Percentiles rank a stretch among this genome's conserved stretches.
phyloP scores from a whole-genome alignment of 305 asterid species.

The Fraxinus dipetala region DNA sequence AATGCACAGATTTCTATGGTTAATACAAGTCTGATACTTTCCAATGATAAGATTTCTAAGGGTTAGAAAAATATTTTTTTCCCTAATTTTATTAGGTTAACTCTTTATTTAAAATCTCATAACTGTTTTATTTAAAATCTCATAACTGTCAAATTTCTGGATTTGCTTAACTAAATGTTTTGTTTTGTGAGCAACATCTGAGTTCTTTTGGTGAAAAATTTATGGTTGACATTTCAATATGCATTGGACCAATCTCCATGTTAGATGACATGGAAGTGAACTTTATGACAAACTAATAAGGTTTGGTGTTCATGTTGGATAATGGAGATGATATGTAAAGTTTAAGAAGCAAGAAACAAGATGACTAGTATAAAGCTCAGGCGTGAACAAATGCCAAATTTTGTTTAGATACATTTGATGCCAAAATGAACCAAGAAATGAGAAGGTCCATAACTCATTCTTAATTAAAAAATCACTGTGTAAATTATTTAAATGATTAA shows the following conservation, averaged over 20 bases:
- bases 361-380: neutral
- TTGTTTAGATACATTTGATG: conserved; percentile 9
- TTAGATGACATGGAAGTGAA: neutral
- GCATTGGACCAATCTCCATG: neutral
- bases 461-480: neutral
- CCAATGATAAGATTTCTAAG: conserved; percentile 31
- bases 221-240: conserved; percentile 3
- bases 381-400: neutral
- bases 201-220: neutral
- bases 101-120: conserved; percentile 15
- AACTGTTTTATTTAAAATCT: conserved; percentile 10
- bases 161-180: neutral
- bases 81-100: conserved; percentile 11
- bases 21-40: conserved; percentile 24
- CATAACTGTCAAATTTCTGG: conserved; percentile 1
- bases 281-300: neutral
- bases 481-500: neutral
- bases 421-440: neutral
- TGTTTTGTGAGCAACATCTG: neutral
- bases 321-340: neutral
- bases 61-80: conserved; percentile 29
- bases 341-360: conserved; percentile 3
- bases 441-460: neutral
- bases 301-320: neutral
- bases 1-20: conserved; percentile 26